Conservation (phyloP, 805 yeast species). For the Saturnispora kantuleensis region DNA sequence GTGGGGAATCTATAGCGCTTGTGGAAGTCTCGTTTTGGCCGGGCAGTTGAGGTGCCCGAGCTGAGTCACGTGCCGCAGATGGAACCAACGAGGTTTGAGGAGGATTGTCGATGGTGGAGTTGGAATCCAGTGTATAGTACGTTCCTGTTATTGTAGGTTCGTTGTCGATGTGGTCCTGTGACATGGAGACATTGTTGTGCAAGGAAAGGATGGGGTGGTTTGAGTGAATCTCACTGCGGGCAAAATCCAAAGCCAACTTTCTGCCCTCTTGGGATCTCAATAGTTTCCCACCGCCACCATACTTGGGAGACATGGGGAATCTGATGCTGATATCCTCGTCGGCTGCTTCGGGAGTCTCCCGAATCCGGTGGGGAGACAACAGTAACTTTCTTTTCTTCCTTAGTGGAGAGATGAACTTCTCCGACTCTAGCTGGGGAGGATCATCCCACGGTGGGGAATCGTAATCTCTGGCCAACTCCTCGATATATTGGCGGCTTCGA, state of each 20-base stretch:
- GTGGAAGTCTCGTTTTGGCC: no score
- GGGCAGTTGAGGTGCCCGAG: no score
- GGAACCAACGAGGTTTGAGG: conserved; percentile 7
- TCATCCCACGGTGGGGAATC: conserved; percentile 28
- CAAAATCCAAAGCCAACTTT: conserved; percentile 21
- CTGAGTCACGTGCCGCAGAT: no score
- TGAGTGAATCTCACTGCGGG: conserved; percentile 18
- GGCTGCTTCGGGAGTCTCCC: not conserved
- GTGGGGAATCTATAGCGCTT: no score
- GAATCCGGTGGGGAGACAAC: not conserved
- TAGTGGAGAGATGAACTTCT: conserved; percentile 11
- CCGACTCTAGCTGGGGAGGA: conserved; percentile 23
- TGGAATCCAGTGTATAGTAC: conserved; percentile 6
- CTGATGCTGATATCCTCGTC: conserved; percentile 21
- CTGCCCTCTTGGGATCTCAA: conserved; percentile 23
- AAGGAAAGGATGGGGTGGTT: conserved; percentile 19
- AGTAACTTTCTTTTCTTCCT: conserved; percentile 2
- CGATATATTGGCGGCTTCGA: conserved; percentile 8
- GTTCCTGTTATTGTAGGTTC: conserved; percentile 5
- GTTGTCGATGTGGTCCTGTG: not conserved
- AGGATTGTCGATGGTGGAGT: conserved; percentile 10
- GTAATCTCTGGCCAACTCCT: conserved; percentile 15
- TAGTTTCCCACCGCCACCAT: conserved; percentile 30
- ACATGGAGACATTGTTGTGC: conserved; percentile 4
- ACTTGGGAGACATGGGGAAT: conserved; percentile 40